These are phyloP conservation scores for Kurtzmaniella fragi DNA, from an alignment of 805 yeast species.

Conservation along the genomic window DNA sequence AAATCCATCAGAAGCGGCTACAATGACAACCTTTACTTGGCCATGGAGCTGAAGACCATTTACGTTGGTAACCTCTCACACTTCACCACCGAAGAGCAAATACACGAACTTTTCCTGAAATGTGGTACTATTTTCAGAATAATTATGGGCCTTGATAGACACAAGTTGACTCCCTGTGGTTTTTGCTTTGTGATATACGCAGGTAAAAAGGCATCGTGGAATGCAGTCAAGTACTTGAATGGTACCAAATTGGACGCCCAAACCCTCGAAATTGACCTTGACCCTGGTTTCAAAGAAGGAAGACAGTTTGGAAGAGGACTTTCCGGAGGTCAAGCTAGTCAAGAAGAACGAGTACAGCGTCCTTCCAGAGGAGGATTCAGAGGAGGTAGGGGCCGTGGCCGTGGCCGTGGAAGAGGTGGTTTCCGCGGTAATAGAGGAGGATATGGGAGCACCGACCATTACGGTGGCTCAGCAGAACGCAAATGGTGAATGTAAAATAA, in stretches of 20 bases:
- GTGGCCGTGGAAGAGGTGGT: slow-evolving; percentile 36
- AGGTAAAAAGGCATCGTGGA: slow-evolving; percentile 63
- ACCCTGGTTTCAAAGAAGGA: slow-evolving; percentile 94
- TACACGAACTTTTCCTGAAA: slow-evolving; percentile 78
- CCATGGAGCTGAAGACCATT: slow-evolving; percentile 67
- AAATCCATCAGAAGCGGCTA: slow-evolving; percentile 54
- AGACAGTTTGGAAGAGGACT: slow-evolving; percentile 93
- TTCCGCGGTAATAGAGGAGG: slow-evolving; percentile 44
- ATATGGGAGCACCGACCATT: slow-evolving; percentile 25
- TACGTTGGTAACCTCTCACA: slow-evolving; percentile 90
- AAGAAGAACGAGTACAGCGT: slow-evolving; percentile 40
- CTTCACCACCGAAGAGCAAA: slow-evolving; percentile 92
- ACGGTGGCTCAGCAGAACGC: slow-evolving; percentile 12
- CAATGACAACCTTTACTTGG: slow-evolving; percentile 58
- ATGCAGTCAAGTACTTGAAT: slow-evolving; percentile 77
- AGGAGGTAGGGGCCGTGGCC: slow-evolving; percentile 16
- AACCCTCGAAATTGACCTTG: slow-evolving; percentile 79
- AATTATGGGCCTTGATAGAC: slow-evolving; percentile 92
- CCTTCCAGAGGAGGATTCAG: slow-evolving; percentile 17
- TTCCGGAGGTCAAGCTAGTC: slow-evolving; percentile 87
- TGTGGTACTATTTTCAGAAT: slow-evolving; percentile 76
- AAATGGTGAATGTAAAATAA: too few species aligned
- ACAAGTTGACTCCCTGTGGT: slow-evolving; percentile 91
- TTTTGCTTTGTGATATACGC: slow-evolving; percentile 87
- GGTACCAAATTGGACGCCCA: slow-evolving; percentile 83